These are phyloP conservation scores for Magnaporthiopsis incrustans DNA, from an alignment of 2,329 filamentous ascomycete species.

Conservation along the genomic window DNA sequence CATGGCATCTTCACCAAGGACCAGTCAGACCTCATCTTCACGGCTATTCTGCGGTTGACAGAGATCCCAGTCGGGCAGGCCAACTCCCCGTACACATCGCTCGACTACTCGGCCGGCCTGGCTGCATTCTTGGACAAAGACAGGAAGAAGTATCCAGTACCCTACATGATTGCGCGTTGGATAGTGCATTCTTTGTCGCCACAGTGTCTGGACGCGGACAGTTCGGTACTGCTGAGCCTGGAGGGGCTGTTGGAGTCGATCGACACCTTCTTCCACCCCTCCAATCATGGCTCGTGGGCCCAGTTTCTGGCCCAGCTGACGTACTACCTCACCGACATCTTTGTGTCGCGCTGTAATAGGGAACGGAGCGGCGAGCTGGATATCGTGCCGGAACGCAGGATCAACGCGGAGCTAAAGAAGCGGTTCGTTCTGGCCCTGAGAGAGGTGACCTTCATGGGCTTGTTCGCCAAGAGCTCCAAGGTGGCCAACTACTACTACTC, in stretches of 20 bases:
- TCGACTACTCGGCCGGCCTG: conserved; percentile 77
- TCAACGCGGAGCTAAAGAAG: conserved; percentile 73
- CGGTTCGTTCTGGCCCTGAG: conserved; percentile 84
- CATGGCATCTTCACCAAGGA: conserved; percentile 89
- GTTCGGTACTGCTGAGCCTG: conserved; percentile 74
- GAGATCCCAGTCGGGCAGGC: conserved; percentile 97
- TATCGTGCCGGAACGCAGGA: conserved; percentile 67
- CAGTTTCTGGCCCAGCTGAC: conserved; percentile 83
- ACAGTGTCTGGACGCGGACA: conserved; percentile 59
- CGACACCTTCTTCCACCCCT: conserved; percentile 98
- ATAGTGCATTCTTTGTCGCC: conserved; percentile 91
- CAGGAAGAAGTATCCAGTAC: conserved; percentile 82
- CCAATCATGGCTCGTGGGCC: conserved; percentile 89
- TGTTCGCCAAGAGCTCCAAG: conserved; percentile 91
- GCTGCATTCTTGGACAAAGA: conserved; percentile 87
- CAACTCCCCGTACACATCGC: conserved; percentile 79
- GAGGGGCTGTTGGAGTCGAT: conserved; percentile 91
- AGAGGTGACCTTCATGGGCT: conserved; percentile 95
- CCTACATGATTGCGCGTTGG: conserved; percentile 88
- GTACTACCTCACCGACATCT: conserved; percentile 89
- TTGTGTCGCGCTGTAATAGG: conserved; percentile 95
- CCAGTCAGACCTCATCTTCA: conserved; percentile 89
- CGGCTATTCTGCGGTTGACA: conserved; percentile 76
- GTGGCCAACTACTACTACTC: conserved; percentile 88
- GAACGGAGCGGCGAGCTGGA: conserved; percentile 91